phyloP scores from a whole-genome alignment of 2,329 filamentous ascomycete genomes.

The Penicillium hordei region DNA sequence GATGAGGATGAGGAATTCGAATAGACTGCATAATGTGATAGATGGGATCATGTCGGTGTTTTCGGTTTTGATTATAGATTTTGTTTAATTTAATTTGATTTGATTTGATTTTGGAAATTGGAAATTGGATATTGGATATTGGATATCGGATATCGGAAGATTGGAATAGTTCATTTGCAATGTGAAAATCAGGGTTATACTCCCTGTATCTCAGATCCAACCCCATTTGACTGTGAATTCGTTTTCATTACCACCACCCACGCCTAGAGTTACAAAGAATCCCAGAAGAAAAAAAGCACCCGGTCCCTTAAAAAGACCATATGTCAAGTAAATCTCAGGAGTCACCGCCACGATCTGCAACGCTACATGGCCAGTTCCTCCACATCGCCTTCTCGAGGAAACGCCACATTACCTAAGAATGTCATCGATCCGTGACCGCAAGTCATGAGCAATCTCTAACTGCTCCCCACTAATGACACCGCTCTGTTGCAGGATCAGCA shows the following conservation, averaged over 20 bases:
- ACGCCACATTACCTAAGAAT: slow-evolving; percentile 35
- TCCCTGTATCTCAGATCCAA: not conserved
- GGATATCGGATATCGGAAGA: not conserved
- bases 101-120: too few relatives aligned
- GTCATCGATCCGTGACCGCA: slow-evolving; percentile 44
- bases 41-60: slow-evolving; percentile 18
- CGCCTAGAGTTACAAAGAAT: slow-evolving; percentile 13
- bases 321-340: slow-evolving; percentile 5
- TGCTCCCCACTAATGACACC: slow-evolving; percentile 37
- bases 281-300: not conserved
- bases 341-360: slow-evolving; percentile 3
- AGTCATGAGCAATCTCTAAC: slow-evolving; percentile 41
- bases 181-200: not conserved
- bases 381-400: not conserved
- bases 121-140: too few relatives aligned
- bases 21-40: slow-evolving; percentile 19
- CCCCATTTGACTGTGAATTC: slow-evolving; percentile 5
- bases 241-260: slow-evolving; percentile 18
- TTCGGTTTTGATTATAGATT: slow-evolving; percentile 9
- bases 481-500: slow-evolving; percentile 47
- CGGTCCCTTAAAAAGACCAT: not conserved
- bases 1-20: slow-evolving; percentile 15
- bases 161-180: not conserved
- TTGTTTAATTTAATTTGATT: not conserved
- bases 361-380: not conserved